These are phyloP conservation scores for Beauveria asiatica DNA, from an alignment of 2,329 filamentous ascomycete genomes.

Conservation along the genomic window DNA sequence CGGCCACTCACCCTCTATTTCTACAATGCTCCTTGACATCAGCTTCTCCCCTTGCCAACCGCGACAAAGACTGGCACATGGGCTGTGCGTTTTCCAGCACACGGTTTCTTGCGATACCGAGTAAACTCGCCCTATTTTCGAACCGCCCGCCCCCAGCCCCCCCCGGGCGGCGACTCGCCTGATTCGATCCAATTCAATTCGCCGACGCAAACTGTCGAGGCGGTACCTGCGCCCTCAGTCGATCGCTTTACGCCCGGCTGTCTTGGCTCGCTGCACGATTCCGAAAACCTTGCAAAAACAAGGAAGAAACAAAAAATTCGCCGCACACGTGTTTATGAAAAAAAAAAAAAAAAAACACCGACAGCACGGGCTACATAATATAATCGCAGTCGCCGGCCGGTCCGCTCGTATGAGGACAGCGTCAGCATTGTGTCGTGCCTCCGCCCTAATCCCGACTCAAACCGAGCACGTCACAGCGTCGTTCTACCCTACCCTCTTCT, in stretches of 20 bases:
- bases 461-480: not conserved
- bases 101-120: not conserved
- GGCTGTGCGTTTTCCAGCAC: not conserved
- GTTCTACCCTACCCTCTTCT: not conserved
- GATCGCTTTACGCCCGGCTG: not conserved
- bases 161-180: not conserved
- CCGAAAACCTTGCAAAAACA: not conserved
- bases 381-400: not conserved
- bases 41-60: not conserved
- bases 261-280: not conserved
- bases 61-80: not conserved
- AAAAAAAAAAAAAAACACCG: not conserved
- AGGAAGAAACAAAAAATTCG: not conserved
- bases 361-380: not conserved
- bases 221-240: not conserved
- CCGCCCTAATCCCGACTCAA: conserved; percentile 4
- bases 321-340: not conserved
- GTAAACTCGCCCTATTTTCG: not conserved
- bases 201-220: not conserved
- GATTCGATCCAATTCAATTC: conserved; percentile 3
- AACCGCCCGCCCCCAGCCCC: not conserved
- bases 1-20: not conserved
- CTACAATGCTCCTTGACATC: not conserved
- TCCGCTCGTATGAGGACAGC: not conserved
- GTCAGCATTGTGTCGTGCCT: not conserved